Evolutionary conservation across 495 filamentous ascomycete species (phyloP).

Genomic region (Glutinoglossum americanum): DNA sequence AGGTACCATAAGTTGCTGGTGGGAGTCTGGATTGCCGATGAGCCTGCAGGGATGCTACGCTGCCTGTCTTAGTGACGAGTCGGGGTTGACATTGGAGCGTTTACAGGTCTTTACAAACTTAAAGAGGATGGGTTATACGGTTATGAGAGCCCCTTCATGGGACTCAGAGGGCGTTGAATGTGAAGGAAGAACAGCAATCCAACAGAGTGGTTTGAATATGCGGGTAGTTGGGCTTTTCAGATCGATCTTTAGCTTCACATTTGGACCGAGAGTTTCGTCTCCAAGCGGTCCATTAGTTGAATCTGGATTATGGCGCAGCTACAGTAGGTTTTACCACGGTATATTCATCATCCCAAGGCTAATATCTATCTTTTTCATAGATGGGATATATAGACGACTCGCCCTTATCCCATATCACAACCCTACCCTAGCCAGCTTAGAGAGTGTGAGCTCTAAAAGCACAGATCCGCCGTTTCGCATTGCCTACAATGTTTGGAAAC

Average conservation of each 20-base stretch:
- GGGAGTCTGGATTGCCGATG: constrained; percentile 41
- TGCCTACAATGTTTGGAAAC: constrained; percentile 63
- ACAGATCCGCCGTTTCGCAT: constrained; percentile 36
- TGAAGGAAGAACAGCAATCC: not conserved
- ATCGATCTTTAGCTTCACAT: constrained; percentile 11
- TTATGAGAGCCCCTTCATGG: constrained; percentile 45
- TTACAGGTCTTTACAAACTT: constrained; percentile 73
- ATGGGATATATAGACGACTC: constrained; percentile 4
- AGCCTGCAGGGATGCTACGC: constrained; percentile 81
- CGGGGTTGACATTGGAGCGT: constrained; percentile 50
- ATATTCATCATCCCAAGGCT: constrained; percentile 21
- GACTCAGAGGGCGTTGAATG: constrained; percentile 12
- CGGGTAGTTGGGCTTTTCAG: constrained; percentile 8
- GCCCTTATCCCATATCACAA: not conserved
- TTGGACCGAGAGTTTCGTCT: not conserved
- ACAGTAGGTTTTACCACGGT: constrained; percentile 20
- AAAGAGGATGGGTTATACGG: constrained; percentile 62
- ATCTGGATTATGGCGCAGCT: constrained; percentile 59
- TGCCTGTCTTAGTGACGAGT: constrained; percentile 39
- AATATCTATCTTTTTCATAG: constrained; percentile 33
- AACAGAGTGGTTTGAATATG: not conserved
- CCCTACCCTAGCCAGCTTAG: not conserved
- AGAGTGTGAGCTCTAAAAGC: constrained; percentile 7
- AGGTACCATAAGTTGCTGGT: constrained; percentile 68
- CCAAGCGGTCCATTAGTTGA: constrained; percentile 45